phyloP scores from a whole-genome alignment of 2,329 filamentous ascomycete genomes.

The Phyllosticta citrichinensis region DNA sequence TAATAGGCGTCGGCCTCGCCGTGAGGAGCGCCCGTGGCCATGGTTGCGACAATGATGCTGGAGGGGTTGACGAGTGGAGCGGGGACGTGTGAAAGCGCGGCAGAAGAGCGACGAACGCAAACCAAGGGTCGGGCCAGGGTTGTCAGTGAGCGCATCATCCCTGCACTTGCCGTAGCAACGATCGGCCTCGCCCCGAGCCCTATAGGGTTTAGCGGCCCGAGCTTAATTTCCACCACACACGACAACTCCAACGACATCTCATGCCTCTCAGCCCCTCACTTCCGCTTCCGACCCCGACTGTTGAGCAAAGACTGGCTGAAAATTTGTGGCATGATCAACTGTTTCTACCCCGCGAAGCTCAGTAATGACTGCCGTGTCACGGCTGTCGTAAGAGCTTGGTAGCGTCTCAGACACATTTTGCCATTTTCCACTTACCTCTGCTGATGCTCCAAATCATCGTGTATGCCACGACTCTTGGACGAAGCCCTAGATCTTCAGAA shows the following conservation, averaged over 20 bases:
- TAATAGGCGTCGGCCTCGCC: conserved; percentile 32
- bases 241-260: background rate
- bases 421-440: too few relatives aligned
- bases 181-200: background rate
- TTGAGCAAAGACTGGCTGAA: too few relatives aligned
- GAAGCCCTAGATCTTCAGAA: too few relatives aligned
- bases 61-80: background rate
- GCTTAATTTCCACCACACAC: background rate
- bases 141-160: background rate
- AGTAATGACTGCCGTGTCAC: too few relatives aligned
- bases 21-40: conserved; percentile 5
- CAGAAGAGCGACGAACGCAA: background rate
- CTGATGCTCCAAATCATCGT: too few relatives aligned
- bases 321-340: too few relatives aligned
- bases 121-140: background rate
- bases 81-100: background rate
- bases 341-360: too few relatives aligned
- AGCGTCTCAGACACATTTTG: too few relatives aligned
- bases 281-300: too few relatives aligned
- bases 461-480: too few relatives aligned
- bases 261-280: too few relatives aligned
- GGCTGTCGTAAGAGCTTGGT: too few relatives aligned
- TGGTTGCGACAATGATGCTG: background rate
- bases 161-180: background rate
- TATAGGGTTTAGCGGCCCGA: background rate